Evolutionary conservation across 2,329 filamentous ascomycete genomes (phyloP).

Genomic region (Aspergillus japonicus): DNA sequence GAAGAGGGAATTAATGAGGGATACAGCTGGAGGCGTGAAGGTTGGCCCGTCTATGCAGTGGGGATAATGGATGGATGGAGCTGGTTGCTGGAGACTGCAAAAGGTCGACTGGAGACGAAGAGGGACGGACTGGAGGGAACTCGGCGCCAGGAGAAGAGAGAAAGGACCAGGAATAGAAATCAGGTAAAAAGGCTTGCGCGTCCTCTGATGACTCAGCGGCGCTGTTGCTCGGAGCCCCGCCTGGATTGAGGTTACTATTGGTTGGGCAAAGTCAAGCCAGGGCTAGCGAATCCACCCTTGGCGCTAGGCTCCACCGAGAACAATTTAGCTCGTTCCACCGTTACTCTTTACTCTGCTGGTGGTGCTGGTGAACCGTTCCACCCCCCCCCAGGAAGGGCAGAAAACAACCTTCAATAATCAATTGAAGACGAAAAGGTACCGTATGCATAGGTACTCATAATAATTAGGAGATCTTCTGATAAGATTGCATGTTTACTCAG

Average conservation of each 20-base stretch:
- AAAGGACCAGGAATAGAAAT: conserved; percentile 24
- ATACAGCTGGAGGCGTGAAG: not conserved
- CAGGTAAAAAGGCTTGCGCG: conserved; percentile 32
- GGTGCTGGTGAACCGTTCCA: not conserved
- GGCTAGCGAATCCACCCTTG: conserved; percentile 1
- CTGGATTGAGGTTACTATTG: not conserved
- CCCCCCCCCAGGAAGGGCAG: not conserved
- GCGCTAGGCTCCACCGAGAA: conserved; percentile 5
- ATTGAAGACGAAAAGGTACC: not conserved
- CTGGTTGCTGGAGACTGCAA: not conserved
- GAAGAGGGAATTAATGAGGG: conserved; percentile 14
- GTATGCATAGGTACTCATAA: not conserved
- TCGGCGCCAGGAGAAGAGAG: conserved; percentile 13
- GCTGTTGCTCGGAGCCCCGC: not conserved
- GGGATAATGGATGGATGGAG: not conserved
- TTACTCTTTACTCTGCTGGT: not conserved
- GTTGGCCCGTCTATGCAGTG: conserved; percentile 4
- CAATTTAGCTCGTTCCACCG: not conserved
- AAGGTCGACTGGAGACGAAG: not conserved
- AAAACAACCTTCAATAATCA: not conserved
- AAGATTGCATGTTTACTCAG: conserved; percentile 9
- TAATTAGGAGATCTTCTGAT: conserved; percentile 14
- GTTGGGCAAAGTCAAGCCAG: not conserved
- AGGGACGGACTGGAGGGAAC: not conserved
- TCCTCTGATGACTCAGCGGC: conserved; percentile 33